phyloP scores from a whole-genome alignment of 345 rosid genomes.

The Boechera retrofracta region DNA sequence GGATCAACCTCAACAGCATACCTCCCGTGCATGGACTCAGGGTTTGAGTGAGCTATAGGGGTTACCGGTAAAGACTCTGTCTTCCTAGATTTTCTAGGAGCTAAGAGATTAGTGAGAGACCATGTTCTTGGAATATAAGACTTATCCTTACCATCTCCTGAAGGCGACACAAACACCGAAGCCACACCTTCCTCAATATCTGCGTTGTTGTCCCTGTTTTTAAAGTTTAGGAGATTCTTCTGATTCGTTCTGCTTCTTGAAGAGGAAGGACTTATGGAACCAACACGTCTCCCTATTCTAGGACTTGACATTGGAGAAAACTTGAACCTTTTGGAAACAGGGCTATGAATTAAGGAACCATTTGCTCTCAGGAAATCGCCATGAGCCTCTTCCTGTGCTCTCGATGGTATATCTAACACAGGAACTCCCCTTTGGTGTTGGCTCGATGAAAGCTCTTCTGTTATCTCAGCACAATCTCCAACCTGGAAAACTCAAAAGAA shows the following conservation, averaged over 20 bases:
- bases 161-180: slow-evolving; percentile 48
- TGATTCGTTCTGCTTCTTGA: slow-evolving; percentile 52
- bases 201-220: slow-evolving; percentile 46
- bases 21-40: slow-evolving; percentile 78
- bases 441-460: slow-evolving; percentile 53
- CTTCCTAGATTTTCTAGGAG: slow-evolving; percentile 53
- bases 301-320: slow-evolving; percentile 84
- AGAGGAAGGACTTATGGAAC: slow-evolving; percentile 59
- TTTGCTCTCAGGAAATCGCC: slow-evolving; percentile 52
- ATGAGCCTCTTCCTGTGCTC: slow-evolving; percentile 45
- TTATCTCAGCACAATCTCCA: slow-evolving; percentile 61
- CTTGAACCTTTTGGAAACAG: slow-evolving; percentile 62
- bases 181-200: slow-evolving; percentile 83
- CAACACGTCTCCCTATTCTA: slow-evolving; percentile 45
- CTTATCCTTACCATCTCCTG: slow-evolving; percentile 52
- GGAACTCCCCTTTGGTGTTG: slow-evolving; percentile 45
- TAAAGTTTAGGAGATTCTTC: slow-evolving; percentile 66
- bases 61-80: slow-evolving; percentile 72
- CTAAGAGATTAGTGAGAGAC: slow-evolving; percentile 68
- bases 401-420: slow-evolving; percentile 56
- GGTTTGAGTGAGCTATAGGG: slow-evolving; percentile 77
- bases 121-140: slow-evolving; percentile 58
- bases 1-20: slow-evolving; percentile 47
- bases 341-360: slow-evolving; percentile 57
- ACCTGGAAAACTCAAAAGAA: slow-evolving; percentile 46